Evolutionary conservation across 2,329 filamentous ascomycete genomes (phyloP).

Genomic region (Raffaelea albimanens): DNA sequence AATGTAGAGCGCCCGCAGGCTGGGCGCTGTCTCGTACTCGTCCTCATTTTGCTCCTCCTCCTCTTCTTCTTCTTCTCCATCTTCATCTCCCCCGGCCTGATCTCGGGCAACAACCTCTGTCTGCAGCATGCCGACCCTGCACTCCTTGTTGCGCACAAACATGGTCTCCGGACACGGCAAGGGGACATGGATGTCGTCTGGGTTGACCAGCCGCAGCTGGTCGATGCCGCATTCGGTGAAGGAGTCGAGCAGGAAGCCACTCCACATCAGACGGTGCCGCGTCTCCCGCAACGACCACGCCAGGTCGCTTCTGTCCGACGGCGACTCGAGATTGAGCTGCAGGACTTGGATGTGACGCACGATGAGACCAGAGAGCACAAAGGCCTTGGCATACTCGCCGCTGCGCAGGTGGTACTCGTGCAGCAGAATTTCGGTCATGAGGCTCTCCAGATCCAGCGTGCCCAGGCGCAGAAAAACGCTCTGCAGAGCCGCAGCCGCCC

Average conservation of each 20-base stretch:
- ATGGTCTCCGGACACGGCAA: conserved; percentile 7
- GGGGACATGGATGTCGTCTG: conserved; percentile 8
- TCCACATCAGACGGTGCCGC: conserved; percentile 7
- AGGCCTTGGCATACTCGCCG: conserved; percentile 10
- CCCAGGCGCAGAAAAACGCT: conserved; percentile 7
- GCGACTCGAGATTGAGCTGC: conserved; percentile 8
- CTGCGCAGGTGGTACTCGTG: conserved; percentile 9
- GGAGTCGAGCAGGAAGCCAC: conserved; percentile 7
- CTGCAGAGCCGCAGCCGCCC: conserved; percentile 7
- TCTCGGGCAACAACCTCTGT: too few relatives aligned
- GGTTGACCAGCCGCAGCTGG: conserved; percentile 9
- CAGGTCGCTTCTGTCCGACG: too few relatives aligned
- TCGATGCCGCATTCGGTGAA: conserved; percentile 10
- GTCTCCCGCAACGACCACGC: conserved; percentile 4
- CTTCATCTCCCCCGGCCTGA: too few relatives aligned
- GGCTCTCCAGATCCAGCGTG: conserved; percentile 6
- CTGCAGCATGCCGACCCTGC: too few relatives aligned
- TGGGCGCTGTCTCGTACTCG: neutral
- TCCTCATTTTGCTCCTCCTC: too few relatives aligned
- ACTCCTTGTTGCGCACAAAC: conserved; percentile 4
- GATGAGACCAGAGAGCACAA: conserved; percentile 8
- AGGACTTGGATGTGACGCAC: conserved; percentile 9
- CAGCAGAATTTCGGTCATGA: conserved; percentile 10
- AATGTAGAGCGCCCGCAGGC: conserved; percentile 7
- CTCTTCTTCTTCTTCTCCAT: too few relatives aligned